Conservation (phyloP, 139 green algal species). For the Chlorokybus atmophyticus region DNA sequence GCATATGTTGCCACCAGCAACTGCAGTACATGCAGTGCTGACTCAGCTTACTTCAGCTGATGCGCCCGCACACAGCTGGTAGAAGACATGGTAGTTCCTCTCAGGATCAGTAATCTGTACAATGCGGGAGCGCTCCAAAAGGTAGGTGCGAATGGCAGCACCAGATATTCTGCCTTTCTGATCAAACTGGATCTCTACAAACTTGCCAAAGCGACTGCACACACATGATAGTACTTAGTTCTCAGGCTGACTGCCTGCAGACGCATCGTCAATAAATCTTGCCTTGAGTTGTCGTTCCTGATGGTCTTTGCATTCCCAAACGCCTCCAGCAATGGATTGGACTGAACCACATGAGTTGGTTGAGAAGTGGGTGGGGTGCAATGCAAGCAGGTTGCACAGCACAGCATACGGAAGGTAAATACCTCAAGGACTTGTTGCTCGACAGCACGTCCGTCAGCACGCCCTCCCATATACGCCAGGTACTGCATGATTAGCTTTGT, state of each 20-base stretch:
- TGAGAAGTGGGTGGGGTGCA: too few species aligned
- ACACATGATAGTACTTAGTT: too few species aligned
- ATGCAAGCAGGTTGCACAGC: slow-evolving; percentile 41
- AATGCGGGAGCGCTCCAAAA: slow-evolving; percentile 90
- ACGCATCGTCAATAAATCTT: neutral
- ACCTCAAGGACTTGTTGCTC: slow-evolving; percentile 32
- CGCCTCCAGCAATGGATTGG: slow-evolving; percentile 92
- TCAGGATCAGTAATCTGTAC: slow-evolving; percentile 85
- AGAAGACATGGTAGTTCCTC: slow-evolving; percentile 98
- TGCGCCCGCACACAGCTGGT: slow-evolving; percentile 90
- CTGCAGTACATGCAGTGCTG: too few species aligned
- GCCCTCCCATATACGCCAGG: slow-evolving; percentile 61
- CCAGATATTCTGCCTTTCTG: slow-evolving; percentile 25
- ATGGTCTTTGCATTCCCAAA: slow-evolving; percentile 99
- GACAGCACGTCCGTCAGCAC: slow-evolving; percentile 14
- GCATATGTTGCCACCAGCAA: too few species aligned
- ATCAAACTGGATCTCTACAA: slow-evolving; percentile 95
- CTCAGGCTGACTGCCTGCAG: neutral
- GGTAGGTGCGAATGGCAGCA: slow-evolving; percentile 64
- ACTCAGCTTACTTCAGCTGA: slow-evolving; percentile 25
- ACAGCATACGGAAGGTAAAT: neutral
- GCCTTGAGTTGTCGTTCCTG: slow-evolving; percentile 87
- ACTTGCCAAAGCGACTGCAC: slow-evolving; percentile 92
- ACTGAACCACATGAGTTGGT: slow-evolving; percentile 65
- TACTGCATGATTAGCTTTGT: slow-evolving; percentile 98